Conservation (phyloP, 805 yeast species). For the Myxozyma melibiosi region DNA sequence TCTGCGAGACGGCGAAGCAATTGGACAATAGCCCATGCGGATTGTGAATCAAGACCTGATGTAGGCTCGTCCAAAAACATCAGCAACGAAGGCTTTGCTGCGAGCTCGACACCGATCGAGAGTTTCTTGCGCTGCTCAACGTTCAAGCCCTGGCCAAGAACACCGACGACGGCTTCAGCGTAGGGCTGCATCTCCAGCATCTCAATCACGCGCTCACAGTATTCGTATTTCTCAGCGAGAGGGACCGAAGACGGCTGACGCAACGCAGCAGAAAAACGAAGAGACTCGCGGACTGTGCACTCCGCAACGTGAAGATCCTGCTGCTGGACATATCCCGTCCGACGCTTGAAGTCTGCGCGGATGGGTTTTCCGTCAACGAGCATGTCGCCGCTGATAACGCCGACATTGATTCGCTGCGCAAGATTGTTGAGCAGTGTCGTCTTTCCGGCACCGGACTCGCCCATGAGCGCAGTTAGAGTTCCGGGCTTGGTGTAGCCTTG, state of each 20-base stretch:
- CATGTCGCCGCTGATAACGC: constrained; percentile 71
- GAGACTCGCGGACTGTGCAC: constrained; percentile 75
- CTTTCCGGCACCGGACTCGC: constrained; percentile 87
- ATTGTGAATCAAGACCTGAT: constrained; percentile 63
- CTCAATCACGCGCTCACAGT: constrained; percentile 68
- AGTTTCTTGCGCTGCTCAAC: constrained; percentile 70
- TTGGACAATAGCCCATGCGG: constrained; percentile 71
- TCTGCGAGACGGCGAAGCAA: constrained; percentile 66
- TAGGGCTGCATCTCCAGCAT: constrained; percentile 68
- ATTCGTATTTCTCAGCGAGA: constrained; percentile 59
- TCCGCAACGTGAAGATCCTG: constrained; percentile 74
- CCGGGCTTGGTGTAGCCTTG: constrained; percentile 82
- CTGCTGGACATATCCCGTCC: constrained; percentile 81
- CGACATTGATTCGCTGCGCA: constrained; percentile 69
- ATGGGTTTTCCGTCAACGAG: constrained; percentile 69
- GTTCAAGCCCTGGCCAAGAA: constrained; percentile 69
- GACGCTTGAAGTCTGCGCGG: constrained; percentile 68
- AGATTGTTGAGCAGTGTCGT: constrained; percentile 74
- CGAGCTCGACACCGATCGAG: constrained; percentile 72
- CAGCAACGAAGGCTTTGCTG: constrained; percentile 65
- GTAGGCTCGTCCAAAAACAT: constrained; percentile 70
- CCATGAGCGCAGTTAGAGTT: constrained; percentile 79
- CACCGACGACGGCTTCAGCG: constrained; percentile 81
- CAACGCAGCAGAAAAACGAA: constrained; percentile 67
- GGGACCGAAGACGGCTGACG: constrained; percentile 68